Evolutionary conservation across 148 eudicot genomes (phyloP), one percentile per base, ranked within the genome.

Genomic region (Camellia lanceoleosa): DNA sequence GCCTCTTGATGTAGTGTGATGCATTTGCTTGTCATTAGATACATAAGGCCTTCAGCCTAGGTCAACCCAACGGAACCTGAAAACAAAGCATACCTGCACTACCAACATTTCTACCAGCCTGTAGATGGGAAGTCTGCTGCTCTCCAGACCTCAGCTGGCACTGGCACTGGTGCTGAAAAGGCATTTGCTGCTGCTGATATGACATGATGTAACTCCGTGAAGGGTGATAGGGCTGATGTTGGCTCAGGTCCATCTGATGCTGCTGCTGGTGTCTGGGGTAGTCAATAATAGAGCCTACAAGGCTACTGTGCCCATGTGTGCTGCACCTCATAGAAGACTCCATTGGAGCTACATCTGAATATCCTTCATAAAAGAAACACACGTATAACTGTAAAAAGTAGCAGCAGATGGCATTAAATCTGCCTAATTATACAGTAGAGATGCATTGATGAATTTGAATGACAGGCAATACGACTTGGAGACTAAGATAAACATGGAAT

Each of bases 301-400:
- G 47, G 56, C 55, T 47, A 46, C 64, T 59, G 23, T 18, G 71
- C 54, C 64, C 79, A 52, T 38, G 71, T 47, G 62, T 79, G 49
- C 15, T 44, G 55, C 60, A 43, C 61, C 43, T 72, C 71, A 63
- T 5, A 15, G 44, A 54, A 73, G 81, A 65, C 52, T 77, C 84
- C 41, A 59, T 58, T 38, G 58, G 78, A 55, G 38, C 71, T 54
- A 68, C 60, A 44, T 79, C 64, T 44, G 74, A 60, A 59, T 58
- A 71, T 51, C 79, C 79, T 80, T 69, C 82, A 79, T n/a, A 49
- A 65, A n/a, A 63, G 30, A 64, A 73, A 15, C 62, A 54, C 8
- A 11, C 8, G 2, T n/a, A 14, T 42, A 7, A n/a, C 47, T 3
- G 68, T n/a, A 10, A 41, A 55, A 41, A 55, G 74, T n/a, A 47